Evolutionary conservation across 495 filamentous ascomycete genomes (phyloP).

Genomic region (Neurospora terricola): DNA sequence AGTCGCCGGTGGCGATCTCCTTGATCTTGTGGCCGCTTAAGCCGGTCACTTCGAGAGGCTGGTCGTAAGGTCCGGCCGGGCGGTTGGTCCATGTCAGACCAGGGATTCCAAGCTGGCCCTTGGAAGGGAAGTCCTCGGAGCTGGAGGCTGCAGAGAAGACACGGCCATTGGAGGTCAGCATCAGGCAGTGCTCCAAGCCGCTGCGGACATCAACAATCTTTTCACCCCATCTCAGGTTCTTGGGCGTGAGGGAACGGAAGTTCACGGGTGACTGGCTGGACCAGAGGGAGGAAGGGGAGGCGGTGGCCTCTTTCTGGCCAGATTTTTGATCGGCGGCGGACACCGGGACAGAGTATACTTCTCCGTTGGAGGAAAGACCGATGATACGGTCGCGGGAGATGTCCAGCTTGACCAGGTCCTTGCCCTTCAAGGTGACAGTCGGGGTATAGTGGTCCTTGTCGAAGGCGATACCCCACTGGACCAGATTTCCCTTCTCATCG

Average conservation of each 20-base stretch:
- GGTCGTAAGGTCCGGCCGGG: conserved; percentile 68
- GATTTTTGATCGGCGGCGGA: conserved; percentile 55
- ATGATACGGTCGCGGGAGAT: conserved; percentile 77
- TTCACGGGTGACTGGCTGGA: conserved; percentile 42
- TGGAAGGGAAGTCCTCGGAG: conserved; percentile 64
- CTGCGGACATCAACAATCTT: conserved; percentile 61
- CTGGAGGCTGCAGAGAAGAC: conserved; percentile 78
- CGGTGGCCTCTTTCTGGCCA: conserved; percentile 45
- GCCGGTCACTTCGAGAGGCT: conserved; percentile 53
- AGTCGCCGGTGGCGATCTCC: conserved; percentile 74
- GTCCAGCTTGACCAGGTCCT: conserved; percentile 60
- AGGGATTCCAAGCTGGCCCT: conserved; percentile 79
- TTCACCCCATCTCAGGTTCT: conserved; percentile 59
- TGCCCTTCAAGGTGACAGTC: conserved; percentile 65
- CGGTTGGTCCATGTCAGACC: conserved; percentile 70
- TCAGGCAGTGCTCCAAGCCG: conserved; percentile 73
- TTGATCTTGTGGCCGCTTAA: conserved; percentile 49
- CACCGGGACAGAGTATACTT: conserved; percentile 79
- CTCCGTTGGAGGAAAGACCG: conserved; percentile 65
- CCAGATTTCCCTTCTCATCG: conserved; percentile 74
- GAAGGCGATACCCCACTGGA: conserved; percentile 85
- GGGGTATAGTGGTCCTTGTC: conserved; percentile 43
- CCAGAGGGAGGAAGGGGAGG: conserved; percentile 71
- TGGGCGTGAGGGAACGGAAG: conserved; percentile 62
- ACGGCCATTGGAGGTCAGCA: conserved; percentile 78